These are phyloP conservation scores for Claviceps cyperi DNA, from an alignment of 2,329 filamentous ascomycete genomes.

Conservation along the genomic window DNA sequence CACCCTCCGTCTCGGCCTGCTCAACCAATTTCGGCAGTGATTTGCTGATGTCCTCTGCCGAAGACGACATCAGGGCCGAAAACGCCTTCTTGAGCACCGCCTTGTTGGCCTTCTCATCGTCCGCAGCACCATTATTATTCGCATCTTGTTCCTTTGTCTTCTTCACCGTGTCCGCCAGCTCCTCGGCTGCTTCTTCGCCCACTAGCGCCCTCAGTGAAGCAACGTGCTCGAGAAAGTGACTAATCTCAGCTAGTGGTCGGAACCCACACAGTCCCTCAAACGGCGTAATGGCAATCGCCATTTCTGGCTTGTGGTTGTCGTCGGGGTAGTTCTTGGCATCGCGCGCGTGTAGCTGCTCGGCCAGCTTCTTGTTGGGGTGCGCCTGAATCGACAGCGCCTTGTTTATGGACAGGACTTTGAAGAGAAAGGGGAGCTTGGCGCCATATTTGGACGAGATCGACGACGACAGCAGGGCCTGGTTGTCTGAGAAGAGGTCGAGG, in stretches of 20 bases:
- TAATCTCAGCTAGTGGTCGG: conserved; percentile 72
- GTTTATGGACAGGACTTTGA: conserved; percentile 93
- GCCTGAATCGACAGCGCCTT: conserved; percentile 97
- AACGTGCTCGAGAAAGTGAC: conserved; percentile 57
- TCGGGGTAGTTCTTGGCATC: conserved; percentile 95
- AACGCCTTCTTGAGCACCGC: conserved; percentile 63
- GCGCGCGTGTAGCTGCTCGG: conserved; percentile 70
- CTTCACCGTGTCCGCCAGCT: conserved; percentile 37
- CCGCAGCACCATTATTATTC: conserved; percentile 13
- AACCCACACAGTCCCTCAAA: conserved; percentile 97
- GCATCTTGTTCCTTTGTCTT: conserved; percentile 9
- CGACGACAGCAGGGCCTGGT: conserved; percentile 64
- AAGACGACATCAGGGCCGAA: conserved; percentile 65
- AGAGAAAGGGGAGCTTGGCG: conserved; percentile 80
- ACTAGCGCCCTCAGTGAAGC: conserved; percentile 49
- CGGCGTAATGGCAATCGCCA: conserved; percentile 93
- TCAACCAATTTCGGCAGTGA: conserved; percentile 56
- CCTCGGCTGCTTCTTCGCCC: conserved; percentile 45
- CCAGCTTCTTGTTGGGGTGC: conserved; percentile 84
- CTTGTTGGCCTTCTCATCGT: conserved; percentile 51
- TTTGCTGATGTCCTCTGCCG: conserved; percentile 36
- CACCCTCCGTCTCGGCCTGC: conserved; percentile 52
- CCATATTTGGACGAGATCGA: conserved; percentile 63
- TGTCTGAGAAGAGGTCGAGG: conserved; percentile 76
- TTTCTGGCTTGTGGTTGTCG: conserved; percentile 99